A percentile compares a stretch with the other conserved stretches of the same genome.
Conservation (phyloP, 306 rosid species). For the Notholithocarpus densiflorus region DNA sequence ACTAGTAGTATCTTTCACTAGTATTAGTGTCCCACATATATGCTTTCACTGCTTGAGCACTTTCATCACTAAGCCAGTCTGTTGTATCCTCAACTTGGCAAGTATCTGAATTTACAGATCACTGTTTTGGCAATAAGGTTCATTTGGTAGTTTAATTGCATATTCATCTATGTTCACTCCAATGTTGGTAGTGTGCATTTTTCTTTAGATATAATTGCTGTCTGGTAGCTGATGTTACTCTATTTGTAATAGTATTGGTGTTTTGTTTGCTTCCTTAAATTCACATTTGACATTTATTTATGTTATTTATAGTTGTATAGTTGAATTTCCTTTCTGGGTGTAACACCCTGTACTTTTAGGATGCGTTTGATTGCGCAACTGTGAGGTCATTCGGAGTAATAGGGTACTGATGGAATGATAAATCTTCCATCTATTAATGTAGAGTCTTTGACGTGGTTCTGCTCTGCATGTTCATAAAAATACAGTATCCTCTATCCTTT, state of each 20-base stretch:
- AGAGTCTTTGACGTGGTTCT: not conserved
- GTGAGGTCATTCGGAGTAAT: slow-evolving; percentile 4
- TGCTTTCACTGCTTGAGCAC: slow-evolving; percentile 15
- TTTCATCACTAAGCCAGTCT: slow-evolving; percentile 12
- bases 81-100: not conserved
- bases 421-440: slow-evolving; percentile 5
- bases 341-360: slow-evolving; percentile 8
- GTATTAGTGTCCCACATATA: not conserved
- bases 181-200: not conserved
- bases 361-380: slow-evolving; percentile 6
- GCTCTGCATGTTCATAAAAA: slow-evolving; percentile 8
- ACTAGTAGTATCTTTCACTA: not conserved
- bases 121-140: not conserved
- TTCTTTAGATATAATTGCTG: not conserved
- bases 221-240: not conserved
- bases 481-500: not conserved
- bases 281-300: not conserved
- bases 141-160: not conserved
- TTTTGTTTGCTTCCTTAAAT: not conserved
- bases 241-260: not conserved
- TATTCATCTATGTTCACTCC: not conserved
- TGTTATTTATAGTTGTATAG: not conserved
- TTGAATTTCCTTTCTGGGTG: slow-evolving; percentile 11
- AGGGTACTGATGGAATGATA: not conserved
- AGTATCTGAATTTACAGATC: not conserved